Evolutionary conservation across 352 stramenopile genomes (phyloP), one percentile per base, ranked within the genome.

Genomic region (Phytophthora pluvialis): DNA sequence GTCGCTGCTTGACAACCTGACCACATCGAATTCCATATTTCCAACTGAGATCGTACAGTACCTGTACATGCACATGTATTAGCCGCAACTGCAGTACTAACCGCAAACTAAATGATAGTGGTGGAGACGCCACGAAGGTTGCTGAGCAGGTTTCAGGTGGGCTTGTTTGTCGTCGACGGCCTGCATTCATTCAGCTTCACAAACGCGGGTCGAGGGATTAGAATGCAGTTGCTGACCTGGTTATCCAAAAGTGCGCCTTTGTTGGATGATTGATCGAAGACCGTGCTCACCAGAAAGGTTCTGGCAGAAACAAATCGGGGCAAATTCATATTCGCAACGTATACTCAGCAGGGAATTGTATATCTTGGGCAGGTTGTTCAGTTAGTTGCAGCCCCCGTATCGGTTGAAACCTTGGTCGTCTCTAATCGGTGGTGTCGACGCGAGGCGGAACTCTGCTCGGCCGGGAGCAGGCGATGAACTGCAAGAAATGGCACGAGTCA

Each of bases 391-490:
- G 53, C 21, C 66, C 38, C 62, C 46, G 49, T 68, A 75, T 39
- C 33, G 5, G n/a, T 44, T 61, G 39, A 69, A 64, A 18, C 55
- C 55, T 42, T 75, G 55, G 28, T 68, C 67, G 32, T 64, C 50
- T 43, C 45, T 43, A 10, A 12, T 57, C 7, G 55, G 43, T 15
- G 56, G 56, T 8, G 67, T 72, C n/a, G 62, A 64, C 0, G 47
- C 53, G 38, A 71, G 50, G 13, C 61, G 54, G 28, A 65, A 75
- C 18, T 75, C 55, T 6, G 67, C 63, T 66, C 67, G 67, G 21
- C 38, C 52, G 9, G 64, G 52, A 25, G 63, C 56, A 49, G 67
- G 63, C 9, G 67, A 75, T 36, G 67, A 63, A 29, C 67, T 72
- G 21, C 32, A 50, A 11, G 15, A 28, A 51, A 52, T 40, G 16